Base-by-base conservation (phyloP, 2,329 filamentous ascomycete genomes). In the Paecilomyces variotii region DNA sequence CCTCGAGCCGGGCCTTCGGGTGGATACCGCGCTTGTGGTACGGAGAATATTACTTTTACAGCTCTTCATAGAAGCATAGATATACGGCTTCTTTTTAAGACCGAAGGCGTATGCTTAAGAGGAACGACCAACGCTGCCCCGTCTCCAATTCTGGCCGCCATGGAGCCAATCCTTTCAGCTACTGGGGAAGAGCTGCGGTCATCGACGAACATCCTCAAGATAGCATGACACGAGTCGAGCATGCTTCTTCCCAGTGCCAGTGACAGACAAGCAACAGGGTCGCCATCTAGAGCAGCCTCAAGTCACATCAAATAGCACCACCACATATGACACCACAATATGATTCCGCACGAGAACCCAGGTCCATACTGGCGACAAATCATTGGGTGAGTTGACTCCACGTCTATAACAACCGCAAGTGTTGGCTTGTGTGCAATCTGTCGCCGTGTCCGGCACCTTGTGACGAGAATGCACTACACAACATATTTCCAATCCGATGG, bases 401-500 rank as follows among this genome's bases (percentile, higher is more conserved):
- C 10, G 10, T 52, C 25, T 24, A 52, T 52, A 6, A 5, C 25
- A 10, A 26, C 3, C n/a, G 27, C 2, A 1, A 27, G 11, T 4
- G 10, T 7, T 26, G 10, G 12, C 12, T 14, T 2, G 11, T 27
- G 11, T 12, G 24, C 11, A 32, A 52, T 52, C 24, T 19, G 9
- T 11, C 24, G 11, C 4, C 4, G 25, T 28, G 5, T 26, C 12
- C 24, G 14, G 24, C 50, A 26, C 24, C 25, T 26, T 24, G 25
- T 26, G 10, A 27, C n/a, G 50, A 52, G 50, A 52, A 52, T 9
- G 27, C 50, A 28, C 50, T 26, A 64, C 63, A 64, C 62, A 64
- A 66, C 63, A 39, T 53, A 50, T 32, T 32, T 71, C 75, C 71
- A 83, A 85, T 87, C 84, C 84, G 84, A 82, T 80, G 72, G 59